Evolutionary conservation across 192 early-diverging fungal genomes (phyloP), one percentile per base, ranked within the genome.

Genomic region (Coemansia sp.): DNA sequence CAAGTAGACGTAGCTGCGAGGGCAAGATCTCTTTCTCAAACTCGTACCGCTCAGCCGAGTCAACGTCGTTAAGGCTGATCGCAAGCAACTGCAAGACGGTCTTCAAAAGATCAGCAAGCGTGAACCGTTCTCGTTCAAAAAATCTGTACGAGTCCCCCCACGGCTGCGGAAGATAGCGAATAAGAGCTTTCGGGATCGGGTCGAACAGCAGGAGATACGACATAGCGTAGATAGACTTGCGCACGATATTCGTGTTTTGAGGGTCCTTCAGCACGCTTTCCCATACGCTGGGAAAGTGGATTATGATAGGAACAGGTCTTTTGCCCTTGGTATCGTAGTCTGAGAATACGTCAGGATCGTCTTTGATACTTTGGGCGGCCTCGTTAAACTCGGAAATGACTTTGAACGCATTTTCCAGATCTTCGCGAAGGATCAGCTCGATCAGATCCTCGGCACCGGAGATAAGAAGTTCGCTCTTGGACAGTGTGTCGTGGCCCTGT

Each of bases 181-280:
- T 24, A 39, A 81, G 43, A 23, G 58, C 39, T 2, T 9, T n/a
- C 6, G 75, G 75, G 16, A 82, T 41, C 30, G 67, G 68, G 35
- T 82, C 74, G 56, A 73, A 82, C 15, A 77, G 65, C 53, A 82
- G 43, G 45, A 82, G 24, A 35, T 77, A 82, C 34, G 79, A 82
- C 26, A 52, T 62, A 7, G 67, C 74, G 12, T 64, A 77, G 5
- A 82, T 23, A 0, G 79, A 57, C 46, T 73, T 57, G 33, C 72
- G 69, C 23, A 73, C 71, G 12, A 82, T 44, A n/a, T 68, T 72
- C 6, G 68, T 73, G 58, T 76, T 77, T 9, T 71, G 64, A 0
- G 71, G 65, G 26, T 82, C 63, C 51, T 63, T 61, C 1, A 82
- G 67, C 5, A 82, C 57, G n/a, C 65, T 55, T 14, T 33, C 45